Evolutionary conservation across 164 flowering plant genomes (phyloP).

Genomic region (Vitis labrusca): DNA sequence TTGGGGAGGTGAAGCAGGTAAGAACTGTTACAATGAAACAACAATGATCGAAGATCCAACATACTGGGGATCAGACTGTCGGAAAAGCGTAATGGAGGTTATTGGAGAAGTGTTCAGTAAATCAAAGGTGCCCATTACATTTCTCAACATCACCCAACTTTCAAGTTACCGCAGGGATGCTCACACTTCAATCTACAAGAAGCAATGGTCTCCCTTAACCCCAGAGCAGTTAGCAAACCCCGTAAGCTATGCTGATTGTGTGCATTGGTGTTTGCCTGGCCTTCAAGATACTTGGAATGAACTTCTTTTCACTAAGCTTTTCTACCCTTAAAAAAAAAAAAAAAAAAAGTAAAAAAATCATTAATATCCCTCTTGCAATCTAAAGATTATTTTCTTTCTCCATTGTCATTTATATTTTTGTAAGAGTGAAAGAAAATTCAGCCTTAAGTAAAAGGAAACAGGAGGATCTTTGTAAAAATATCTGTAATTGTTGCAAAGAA

Average conservation of each 20-base stretch:
- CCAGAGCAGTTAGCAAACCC: conserved; percentile 80
- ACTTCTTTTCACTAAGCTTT: conserved; percentile 73
- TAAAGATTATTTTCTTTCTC: no score
- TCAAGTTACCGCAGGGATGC: conserved; percentile 86
- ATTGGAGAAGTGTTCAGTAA: conserved; percentile 60
- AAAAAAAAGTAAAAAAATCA: neutral
- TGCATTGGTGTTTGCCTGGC: conserved; percentile 95
- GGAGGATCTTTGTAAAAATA: no score
- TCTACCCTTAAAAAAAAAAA: conserved; percentile 48
- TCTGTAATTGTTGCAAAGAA: no score
- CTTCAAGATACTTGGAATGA: conserved; percentile 97
- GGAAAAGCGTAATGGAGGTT: conserved; percentile 68
- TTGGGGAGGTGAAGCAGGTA: conserved; percentile 68
- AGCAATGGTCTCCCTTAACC: conserved; percentile 80
- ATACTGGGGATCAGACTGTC: conserved; percentile 67
- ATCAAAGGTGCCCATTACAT: conserved; percentile 56
- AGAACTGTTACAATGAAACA: conserved; percentile 79
- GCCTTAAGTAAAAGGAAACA: no score
- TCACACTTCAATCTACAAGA: conserved; percentile 87
- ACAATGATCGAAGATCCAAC: conserved; percentile 58
- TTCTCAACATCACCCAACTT: conserved; percentile 87
- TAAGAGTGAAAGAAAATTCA: no score
- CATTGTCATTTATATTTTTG: no score
- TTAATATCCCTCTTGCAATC: no score
- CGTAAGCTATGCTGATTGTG: conserved; percentile 76